phyloP scores from a whole-genome alignment of 1,284 basidiomycete genomes.

The Microbotryum saponariae region DNA sequence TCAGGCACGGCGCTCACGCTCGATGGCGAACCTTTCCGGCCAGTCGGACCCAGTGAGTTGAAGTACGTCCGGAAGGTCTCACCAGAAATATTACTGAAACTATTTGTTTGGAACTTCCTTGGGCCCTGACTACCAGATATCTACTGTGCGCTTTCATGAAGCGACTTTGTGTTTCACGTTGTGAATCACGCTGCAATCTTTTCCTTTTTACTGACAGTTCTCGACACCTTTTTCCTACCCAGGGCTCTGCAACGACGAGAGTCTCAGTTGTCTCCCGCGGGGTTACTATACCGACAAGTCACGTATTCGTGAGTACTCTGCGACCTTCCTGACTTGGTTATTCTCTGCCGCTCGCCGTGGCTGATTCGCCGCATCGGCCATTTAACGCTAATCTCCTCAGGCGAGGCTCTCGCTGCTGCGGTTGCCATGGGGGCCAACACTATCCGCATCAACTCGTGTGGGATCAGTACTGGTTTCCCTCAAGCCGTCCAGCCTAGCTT shows the following conservation, averaged over 20 bases:
- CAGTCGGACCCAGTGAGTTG: constrained; percentile 27
- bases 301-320: constrained; percentile 6
- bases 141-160: constrained; percentile 8
- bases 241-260: constrained; percentile 22
- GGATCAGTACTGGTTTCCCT: constrained; percentile 7
- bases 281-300: constrained; percentile 22
- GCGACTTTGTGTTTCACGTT: not conserved
- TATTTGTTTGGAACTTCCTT: too few species aligned
- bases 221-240: too few species aligned
- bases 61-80: too few species aligned
- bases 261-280: not conserved
- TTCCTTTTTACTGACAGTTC: too few species aligned
- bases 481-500: too few species aligned
- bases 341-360: too few species aligned
- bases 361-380: too few species aligned
- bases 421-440: constrained; percentile 29
- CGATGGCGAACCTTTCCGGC: constrained; percentile 4
- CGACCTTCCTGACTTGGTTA: too few species aligned
- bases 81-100: too few species aligned
- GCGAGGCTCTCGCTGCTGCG: constrained; percentile 22
- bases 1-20: constrained; percentile 2
- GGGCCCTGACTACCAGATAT: too few species aligned
- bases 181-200: too few species aligned
- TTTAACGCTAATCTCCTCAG: too few species aligned
- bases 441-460: constrained; percentile 10